Conservation (phyloP, 2,329 filamentous ascomycete genomes). For the Colletotrichum sp. region DNA sequence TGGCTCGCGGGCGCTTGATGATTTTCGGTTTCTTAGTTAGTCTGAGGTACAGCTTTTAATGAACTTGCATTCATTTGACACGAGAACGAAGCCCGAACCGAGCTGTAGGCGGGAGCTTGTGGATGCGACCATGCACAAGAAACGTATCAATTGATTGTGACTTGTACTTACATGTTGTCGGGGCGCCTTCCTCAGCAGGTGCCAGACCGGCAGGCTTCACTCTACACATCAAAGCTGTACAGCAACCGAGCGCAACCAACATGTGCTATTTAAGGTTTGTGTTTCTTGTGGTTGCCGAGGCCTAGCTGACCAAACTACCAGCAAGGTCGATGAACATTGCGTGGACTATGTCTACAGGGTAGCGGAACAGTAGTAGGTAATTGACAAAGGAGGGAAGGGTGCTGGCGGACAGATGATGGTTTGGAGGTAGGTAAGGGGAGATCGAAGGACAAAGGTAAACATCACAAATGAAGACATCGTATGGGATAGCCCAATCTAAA, state of each 20-base stretch:
- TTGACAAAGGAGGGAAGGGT: background rate
- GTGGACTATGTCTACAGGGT: background rate
- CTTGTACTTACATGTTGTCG: background rate
- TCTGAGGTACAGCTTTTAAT: background rate
- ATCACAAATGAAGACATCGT: background rate
- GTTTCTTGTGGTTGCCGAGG: background rate
- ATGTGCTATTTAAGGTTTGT: background rate
- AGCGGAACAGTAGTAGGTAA: background rate
- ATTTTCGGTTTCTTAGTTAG: background rate
- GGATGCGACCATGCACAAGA: background rate
- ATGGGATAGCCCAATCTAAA: background rate
- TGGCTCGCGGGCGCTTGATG: background rate
- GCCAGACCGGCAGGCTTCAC: background rate
- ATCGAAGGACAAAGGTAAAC: background rate
- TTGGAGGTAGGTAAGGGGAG: background rate
- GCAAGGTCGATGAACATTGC: background rate
- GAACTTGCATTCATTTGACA: background rate
- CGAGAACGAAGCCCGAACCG: background rate
- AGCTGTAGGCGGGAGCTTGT: background rate
- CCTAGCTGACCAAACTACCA: background rate
- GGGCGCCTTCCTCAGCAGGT: fast-evolving
- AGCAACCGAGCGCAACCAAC: background rate
- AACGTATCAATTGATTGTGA: background rate
- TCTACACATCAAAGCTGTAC: background rate
- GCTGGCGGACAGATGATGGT: background rate